Evolutionary conservation across 164 flowering plant genomes (phyloP).

Genomic region (Piper betle): DNA sequence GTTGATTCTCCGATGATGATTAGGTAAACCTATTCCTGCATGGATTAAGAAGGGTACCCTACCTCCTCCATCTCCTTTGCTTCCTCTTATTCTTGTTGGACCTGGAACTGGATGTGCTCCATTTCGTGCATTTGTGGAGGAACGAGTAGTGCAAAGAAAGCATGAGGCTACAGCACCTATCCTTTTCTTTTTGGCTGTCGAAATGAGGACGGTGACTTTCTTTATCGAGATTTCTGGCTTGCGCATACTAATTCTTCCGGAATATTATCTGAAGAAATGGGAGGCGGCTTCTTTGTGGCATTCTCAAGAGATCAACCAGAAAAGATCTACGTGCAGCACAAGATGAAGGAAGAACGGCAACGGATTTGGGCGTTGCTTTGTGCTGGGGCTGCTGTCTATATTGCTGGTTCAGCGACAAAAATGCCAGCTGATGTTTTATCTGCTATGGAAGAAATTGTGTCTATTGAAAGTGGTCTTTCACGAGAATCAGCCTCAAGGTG

Average conservation of each 20-base stretch:
- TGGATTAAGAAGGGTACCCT: constrained; percentile 78
- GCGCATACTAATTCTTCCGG: constrained; percentile 43
- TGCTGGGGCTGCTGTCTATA: constrained; percentile 67
- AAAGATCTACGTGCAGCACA: constrained; percentile 88
- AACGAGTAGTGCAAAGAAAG: constrained; percentile 49
- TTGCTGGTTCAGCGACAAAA: constrained; percentile 90
- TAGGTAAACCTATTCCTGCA: constrained; percentile 58
- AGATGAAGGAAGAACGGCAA: constrained; percentile 54
- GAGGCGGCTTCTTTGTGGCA: constrained; percentile 88
- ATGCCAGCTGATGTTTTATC: constrained; percentile 82
- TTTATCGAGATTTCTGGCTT: constrained; percentile 75
- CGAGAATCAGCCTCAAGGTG: constrained; percentile 49
- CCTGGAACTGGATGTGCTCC: constrained; percentile 99
- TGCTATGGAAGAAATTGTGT: constrained; percentile 57
- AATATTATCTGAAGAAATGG: constrained; percentile 67
- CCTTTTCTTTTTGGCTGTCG: constrained; percentile 89
- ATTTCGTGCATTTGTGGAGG: constrained; percentile 78
- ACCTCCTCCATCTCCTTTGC: constrained; percentile 67
- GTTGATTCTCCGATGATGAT: constrained; percentile 2
- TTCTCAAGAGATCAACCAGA: constrained; percentile 85
- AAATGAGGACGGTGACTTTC: constrained; percentile 53
- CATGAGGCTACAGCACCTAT: constrained; percentile 43
- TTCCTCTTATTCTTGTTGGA: constrained; percentile 82
- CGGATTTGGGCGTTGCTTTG: constrained; percentile 53
- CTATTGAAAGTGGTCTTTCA: constrained; percentile 50